Evolutionary conservation across 2,329 filamentous ascomycete genomes (phyloP).

Genomic region (Talaromyces islandicus): DNA sequence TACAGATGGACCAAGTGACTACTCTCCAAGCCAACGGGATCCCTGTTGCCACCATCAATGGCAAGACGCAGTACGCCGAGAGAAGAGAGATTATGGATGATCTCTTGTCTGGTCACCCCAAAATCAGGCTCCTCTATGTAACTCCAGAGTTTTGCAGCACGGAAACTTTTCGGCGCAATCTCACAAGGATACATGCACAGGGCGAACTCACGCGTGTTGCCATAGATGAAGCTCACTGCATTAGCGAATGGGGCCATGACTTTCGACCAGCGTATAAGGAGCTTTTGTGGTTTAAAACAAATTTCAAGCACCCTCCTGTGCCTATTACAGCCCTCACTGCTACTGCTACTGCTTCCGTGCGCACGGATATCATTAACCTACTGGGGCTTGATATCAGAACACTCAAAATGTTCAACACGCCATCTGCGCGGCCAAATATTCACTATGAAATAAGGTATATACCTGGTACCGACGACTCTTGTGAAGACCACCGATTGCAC

Average conservation of each 20-base stretch:
- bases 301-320: conserved; percentile 64
- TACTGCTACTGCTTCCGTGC: conserved; percentile 75
- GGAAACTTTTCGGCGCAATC: conserved; percentile 67
- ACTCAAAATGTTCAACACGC: conserved; percentile 72
- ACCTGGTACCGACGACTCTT: conserved; percentile 22
- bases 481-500: conserved; percentile 61
- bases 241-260: conserved; percentile 97
- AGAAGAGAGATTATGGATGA: conserved; percentile 68
- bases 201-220: conserved; percentile 80
- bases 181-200: conserved; percentile 70
- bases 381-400: conserved; percentile 61
- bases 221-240: conserved; percentile 93
- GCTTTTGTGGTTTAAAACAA: conserved; percentile 72
- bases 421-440: conserved; percentile 75
- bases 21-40: conserved; percentile 69
- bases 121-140: conserved; percentile 79
- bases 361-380: conserved; percentile 73
- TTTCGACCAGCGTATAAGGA: conserved; percentile 90
- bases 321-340: conserved; percentile 91
- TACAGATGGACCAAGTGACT: conserved; percentile 89
- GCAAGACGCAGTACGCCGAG: conserved; percentile 63
- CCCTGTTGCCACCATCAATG: conserved; percentile 79
- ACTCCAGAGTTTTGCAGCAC: conserved; percentile 83
- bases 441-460: conserved; percentile 79
- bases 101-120: conserved; percentile 79